A percentile compares a stretch with the other conserved stretches of the same genome.
phyloP scores from a whole-genome alignment of 805 yeast species.

The Scheffersomyces ergatensis region DNA sequence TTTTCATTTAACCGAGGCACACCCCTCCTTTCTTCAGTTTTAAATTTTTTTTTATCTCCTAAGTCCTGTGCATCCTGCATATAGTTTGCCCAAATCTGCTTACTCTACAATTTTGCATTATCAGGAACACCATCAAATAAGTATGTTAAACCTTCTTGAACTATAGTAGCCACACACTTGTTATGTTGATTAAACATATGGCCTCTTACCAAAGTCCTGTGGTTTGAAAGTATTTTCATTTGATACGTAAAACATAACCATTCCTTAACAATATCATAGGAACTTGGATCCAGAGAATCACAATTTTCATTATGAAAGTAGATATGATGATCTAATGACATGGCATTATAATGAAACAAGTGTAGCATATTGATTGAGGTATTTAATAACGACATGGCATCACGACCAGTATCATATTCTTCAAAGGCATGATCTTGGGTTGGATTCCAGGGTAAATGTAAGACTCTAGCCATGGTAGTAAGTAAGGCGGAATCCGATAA shows the following conservation, averaged over 20 bases:
- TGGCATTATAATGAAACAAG: conserved; percentile 41
- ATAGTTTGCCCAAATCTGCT: too few species aligned
- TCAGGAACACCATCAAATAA: conserved; percentile 23
- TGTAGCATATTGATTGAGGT: conserved; percentile 31
- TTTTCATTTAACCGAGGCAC: too few species aligned
- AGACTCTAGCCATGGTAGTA: conserved; percentile 39
- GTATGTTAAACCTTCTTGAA: conserved; percentile 41
- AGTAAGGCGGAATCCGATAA: conserved; percentile 37
- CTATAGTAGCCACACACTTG: conserved; percentile 33
- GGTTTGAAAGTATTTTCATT: conserved; percentile 29
- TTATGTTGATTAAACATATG: conserved; percentile 28
- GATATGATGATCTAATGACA: conserved; percentile 44
- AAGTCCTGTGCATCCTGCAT: too few species aligned
- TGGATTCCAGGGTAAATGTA: conserved; percentile 43
- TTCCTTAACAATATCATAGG: conserved; percentile 29
- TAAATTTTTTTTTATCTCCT: too few species aligned
- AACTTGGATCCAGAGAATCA: conserved; percentile 8
- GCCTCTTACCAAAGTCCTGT: conserved; percentile 38
- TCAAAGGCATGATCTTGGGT: conserved; percentile 26
- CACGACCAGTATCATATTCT: conserved; percentile 29
- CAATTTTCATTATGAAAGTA: conserved; percentile 35
- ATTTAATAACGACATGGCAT: conserved; percentile 28
- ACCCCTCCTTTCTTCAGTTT: too few species aligned
- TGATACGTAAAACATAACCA: conserved; percentile 39
- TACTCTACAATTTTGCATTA: conserved; percentile 7